Evolutionary conservation across 495 filamentous ascomycete genomes (phyloP), one percentile per base, ranked within the genome.

Genomic region (Chaetomium fimeti): DNA sequence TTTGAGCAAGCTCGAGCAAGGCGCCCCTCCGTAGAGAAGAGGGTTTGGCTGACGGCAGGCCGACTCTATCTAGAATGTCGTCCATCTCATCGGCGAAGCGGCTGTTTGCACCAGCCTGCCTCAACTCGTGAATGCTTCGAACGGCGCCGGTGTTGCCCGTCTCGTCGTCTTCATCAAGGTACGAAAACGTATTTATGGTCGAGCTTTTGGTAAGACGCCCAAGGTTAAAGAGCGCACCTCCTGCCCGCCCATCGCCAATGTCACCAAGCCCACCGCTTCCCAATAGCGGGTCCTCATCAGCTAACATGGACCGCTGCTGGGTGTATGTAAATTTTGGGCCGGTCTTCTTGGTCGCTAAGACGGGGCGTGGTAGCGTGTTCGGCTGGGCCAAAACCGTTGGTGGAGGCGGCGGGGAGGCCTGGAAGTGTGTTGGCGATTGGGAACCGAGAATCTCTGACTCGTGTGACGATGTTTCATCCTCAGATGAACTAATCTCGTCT

Each of bases 51-150:
- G 75, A 72, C 5, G 82, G 77, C 45, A 83, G 79, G 57, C 90
- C 87, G 65, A 98, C 89, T 63, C 95, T 90, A 62, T 95, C 91
- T 63, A 96, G 81, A 12, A 96, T 80, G 56, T 91, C 87, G 68
- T 93, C 90, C 57, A 95, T 82, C 55, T 92, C 89, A 67, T 91
- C 86, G 8, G 88, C 76, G 62, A 95, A 92, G 22, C 92, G 88
- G 55, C 86, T 88, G 72, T 93, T 95, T 25, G 88, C 87, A 9
- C 94, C 94, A 45, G 91, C 87, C 66, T 91, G 89, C 65, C 92
- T 84, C 49, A 98, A 81, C 73, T 98, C 94, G 71, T 98, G 92
- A 40, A 97, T 89, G 66, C 88, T 94, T 55, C 89, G 85, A 62
- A 97, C 87, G 57, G 84, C 78, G 16, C 80, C 82, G 49, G 81